phyloP scores from a whole-genome alignment of 257 asterid species.

The Henckelia pumila region DNA sequence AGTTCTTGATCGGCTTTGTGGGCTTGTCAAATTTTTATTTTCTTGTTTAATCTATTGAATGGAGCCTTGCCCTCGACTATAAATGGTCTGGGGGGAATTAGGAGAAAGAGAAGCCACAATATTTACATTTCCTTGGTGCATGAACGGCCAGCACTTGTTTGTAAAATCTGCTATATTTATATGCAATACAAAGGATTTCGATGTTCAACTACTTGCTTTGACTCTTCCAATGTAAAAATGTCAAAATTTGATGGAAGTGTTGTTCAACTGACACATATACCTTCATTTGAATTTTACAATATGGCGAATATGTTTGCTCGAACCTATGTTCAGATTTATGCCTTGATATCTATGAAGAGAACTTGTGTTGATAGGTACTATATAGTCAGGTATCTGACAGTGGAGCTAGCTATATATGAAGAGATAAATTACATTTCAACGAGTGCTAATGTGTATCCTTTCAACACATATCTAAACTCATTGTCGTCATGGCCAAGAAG shows the following conservation, averaged over 20 bases:
- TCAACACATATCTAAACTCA: neutral
- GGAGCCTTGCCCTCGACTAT: neutral
- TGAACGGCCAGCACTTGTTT: neutral
- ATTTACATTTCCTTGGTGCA: neutral
- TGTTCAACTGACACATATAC: neutral
- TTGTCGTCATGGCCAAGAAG: neutral
- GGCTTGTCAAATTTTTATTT: neutral
- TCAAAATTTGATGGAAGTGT: neutral
- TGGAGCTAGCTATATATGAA: neutral
- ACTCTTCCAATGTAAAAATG: neutral
- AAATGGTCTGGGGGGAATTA: neutral
- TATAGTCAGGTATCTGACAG: neutral
- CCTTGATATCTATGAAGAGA: neutral
- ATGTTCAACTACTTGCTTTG: neutral
- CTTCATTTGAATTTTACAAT: no score
- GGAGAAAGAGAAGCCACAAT: neutral
- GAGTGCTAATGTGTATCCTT: neutral
- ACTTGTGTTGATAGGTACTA: no score
- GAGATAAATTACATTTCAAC: neutral
- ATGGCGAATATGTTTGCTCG: neutral
- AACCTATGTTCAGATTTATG: neutral
- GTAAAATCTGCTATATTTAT: neutral
- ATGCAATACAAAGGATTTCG: neutral
- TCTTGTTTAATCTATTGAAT: neutral
- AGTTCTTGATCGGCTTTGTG: neutral